Conservation (phyloP, 768 basidiomycete genomes). For the Clitopilus passeckerianus region DNA sequence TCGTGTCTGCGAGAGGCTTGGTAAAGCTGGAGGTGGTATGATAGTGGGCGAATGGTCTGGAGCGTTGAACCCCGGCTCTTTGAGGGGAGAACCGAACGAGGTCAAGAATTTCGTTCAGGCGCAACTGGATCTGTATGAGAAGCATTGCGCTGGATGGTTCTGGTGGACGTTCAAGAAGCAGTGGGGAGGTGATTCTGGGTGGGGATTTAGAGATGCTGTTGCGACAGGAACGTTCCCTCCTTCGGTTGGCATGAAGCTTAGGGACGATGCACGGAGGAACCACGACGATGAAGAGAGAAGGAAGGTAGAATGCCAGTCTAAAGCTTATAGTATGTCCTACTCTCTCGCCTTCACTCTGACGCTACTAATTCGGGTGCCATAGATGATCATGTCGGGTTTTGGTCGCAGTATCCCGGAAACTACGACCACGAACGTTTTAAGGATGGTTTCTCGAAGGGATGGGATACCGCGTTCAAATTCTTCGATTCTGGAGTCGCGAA, state of each 20-base stretch:
- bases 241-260: constrained; percentile 35
- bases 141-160: constrained; percentile 66
- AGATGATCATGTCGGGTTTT: constrained; percentile 36
- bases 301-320: constrained; percentile 20
- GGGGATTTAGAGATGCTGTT: constrained; percentile 67
- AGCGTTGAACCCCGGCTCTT: constrained; percentile 61
- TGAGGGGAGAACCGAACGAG: constrained; percentile 33
- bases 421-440: constrained; percentile 68
- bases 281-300: constrained; percentile 20
- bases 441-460: constrained; percentile 62
- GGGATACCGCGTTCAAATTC: constrained; percentile 67
- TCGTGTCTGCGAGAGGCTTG: constrained; percentile 24
- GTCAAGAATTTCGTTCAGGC: constrained; percentile 48
- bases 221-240: constrained; percentile 57
- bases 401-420: constrained; percentile 44
- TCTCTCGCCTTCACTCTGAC: not conserved
- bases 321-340: not conserved
- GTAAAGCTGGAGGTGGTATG: constrained; percentile 33
- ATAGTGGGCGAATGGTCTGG: constrained; percentile 81
- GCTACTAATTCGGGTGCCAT: not conserved
- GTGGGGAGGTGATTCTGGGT: constrained; percentile 59
- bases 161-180: constrained; percentile 86
- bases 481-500: constrained; percentile 23
- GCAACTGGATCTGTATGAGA: constrained; percentile 63
- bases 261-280: constrained; percentile 12